Base-by-base conservation (phyloP, 2,329 filamentous ascomycete species). In the Nannizziopsis barbatae region DNA sequence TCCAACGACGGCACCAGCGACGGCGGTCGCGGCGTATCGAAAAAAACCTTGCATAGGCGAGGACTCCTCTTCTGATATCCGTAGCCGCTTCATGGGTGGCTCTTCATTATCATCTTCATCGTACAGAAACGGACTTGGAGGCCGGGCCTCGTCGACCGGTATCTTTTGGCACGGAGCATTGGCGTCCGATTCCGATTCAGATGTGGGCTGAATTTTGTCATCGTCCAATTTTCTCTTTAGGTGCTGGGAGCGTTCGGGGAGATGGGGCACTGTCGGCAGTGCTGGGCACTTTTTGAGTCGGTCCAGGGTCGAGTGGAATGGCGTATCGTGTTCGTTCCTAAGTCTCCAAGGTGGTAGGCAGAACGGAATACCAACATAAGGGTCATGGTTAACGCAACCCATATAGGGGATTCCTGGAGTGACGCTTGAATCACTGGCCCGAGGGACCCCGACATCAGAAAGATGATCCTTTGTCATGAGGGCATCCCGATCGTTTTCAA, bases 1-100 rank as follows among this genome's bases (percentile, higher is more conserved):
- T 42, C 69, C 69, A 38, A 69, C 59, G 12, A 69, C 50, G 32
- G 66, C 66, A 18, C 69, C 67, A 4, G 65, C 52, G 2, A 66
- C 49, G 20, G 69, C 67, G 22, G 63, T 65, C 15, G 63, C 61
- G 27, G 65, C 65, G 55, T 71, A 65, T 47, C 61, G 64, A 41
- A 58, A 55, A 41, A 47, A 2, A 17, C 12, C 42, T 5, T 20
- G 27, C 18, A 70, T 45, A 18, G 44, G 41, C 11, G 45, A 41
- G 18, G 54, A 52, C 1, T 56, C 45, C 10, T 55, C 40, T 5
- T 56, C 43, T 5, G 42, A 45, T 3, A 51, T 51, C 50, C 62
- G 66, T 15, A 51, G 48, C 32, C 60, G 60, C 49, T 68, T 66
- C 11, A 45, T 35, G 0, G 58, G 58, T 31, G 50, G 57, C 40